phyloP scores from a whole-genome alignment of 1,284 basidiomycete species.

The Heterobasidion occidentale region DNA sequence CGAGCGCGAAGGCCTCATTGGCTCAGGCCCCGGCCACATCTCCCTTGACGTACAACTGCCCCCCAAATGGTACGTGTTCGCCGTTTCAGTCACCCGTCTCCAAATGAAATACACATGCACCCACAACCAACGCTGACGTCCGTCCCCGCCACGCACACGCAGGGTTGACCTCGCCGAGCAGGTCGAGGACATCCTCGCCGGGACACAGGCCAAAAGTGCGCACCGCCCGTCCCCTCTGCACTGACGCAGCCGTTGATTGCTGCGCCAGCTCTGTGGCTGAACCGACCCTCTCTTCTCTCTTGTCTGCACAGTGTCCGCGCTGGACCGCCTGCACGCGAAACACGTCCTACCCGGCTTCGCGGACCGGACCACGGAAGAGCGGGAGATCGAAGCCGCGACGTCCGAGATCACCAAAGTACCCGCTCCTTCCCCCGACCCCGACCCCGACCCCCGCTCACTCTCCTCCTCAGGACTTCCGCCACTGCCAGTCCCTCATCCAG shows the following conservation, averaged over 20 bases:
- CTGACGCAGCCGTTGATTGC: conserved; percentile 12
- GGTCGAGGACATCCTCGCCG: conserved; percentile 72
- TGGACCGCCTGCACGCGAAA: conserved; percentile 93
- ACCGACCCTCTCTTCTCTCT: conserved; percentile 14
- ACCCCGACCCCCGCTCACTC: conserved; percentile 2
- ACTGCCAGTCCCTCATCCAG: conserved; percentile 75
- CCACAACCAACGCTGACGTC: conserved; percentile 1
- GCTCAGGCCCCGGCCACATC: conserved; percentile 32
- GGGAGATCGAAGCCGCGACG: conserved; percentile 86
- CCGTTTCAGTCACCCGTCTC: not conserved
- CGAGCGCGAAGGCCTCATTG: conserved; percentile 70
- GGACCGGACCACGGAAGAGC: conserved; percentile 89
- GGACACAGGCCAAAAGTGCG: conserved; percentile 75
- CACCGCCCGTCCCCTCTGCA: conserved; percentile 16
- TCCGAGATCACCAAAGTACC: conserved; percentile 80
- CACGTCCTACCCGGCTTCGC: conserved; percentile 94
- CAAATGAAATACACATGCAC: not conserved
- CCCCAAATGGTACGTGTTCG: conserved; percentile 23
- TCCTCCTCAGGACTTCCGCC: conserved; percentile 68
- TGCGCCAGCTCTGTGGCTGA: conserved; percentile 9
- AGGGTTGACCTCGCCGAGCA: conserved; percentile 92
- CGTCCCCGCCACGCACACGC: conserved; percentile 3
- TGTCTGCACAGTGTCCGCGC: conserved; percentile 49
- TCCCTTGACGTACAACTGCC: conserved; percentile 44
- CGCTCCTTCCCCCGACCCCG: conserved; percentile 8